Evolutionary conservation across 768 basidiomycete genomes (phyloP).

Genomic region (Boletus rubescentipes): DNA sequence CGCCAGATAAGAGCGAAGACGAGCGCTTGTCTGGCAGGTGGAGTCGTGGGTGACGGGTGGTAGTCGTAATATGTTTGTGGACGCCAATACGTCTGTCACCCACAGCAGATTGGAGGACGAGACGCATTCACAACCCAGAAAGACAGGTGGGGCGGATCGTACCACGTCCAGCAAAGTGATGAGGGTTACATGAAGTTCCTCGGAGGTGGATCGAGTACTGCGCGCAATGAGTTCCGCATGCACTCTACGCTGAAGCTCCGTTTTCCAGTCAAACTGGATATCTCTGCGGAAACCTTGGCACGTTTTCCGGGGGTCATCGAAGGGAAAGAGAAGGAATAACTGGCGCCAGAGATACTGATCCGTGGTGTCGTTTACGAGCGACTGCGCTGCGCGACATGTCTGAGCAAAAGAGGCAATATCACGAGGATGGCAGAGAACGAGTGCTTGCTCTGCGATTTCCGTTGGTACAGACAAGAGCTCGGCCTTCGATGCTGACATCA

Average conservation of each 20-base stretch:
- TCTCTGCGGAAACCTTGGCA: constrained; percentile 11
- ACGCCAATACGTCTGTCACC: constrained; percentile 42
- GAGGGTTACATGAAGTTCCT: constrained; percentile 36
- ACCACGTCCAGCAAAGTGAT: constrained; percentile 42
- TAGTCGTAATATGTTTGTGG: constrained; percentile 37
- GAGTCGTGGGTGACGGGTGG: constrained; percentile 4
- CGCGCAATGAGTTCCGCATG: constrained; percentile 37
- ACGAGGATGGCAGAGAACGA: constrained; percentile 53
- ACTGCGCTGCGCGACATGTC: constrained; percentile 49
- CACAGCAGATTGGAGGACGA: constrained; percentile 46
- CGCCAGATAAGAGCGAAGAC: constrained; percentile 49
- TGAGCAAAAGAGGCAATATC: constrained; percentile 60
- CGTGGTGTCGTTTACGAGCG: constrained; percentile 46
- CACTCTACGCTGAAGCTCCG: constrained; percentile 41
- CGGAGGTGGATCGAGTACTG: constrained; percentile 14
- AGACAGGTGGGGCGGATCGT: constrained; percentile 34
- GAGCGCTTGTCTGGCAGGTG: constrained; percentile 38
- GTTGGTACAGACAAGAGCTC: constrained; percentile 34
- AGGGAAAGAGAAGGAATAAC: constrained; percentile 55
- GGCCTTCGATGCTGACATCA: constrained; percentile 2
- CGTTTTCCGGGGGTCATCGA: constrained; percentile 62
- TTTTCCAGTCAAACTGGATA: constrained; percentile 33
- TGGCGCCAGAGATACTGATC: constrained; percentile 70
- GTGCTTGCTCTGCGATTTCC: constrained; percentile 60
- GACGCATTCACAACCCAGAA: constrained; percentile 17